phyloP scores from a whole-genome alignment of 768 basidiomycete genomes.

The Boletus rubropictus region DNA sequence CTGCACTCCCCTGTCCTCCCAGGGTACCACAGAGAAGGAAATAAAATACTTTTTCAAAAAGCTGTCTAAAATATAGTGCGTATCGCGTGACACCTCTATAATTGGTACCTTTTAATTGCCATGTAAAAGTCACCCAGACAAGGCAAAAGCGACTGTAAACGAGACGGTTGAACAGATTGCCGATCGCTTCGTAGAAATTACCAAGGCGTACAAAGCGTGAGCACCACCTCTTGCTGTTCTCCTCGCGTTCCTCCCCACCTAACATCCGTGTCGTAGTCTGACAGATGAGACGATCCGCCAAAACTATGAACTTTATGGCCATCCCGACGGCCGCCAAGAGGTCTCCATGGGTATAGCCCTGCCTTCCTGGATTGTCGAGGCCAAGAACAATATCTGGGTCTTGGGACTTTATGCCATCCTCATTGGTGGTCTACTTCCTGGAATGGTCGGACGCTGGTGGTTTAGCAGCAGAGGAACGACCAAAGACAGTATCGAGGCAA shows the following conservation, averaged over 20 bases:
- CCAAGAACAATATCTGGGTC: constrained; percentile 88
- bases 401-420: constrained; percentile 80
- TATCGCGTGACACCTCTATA: not conserved
- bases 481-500: constrained; percentile 82
- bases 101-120: not conserved
- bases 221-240: constrained; percentile 21
- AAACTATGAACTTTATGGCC: constrained; percentile 84
- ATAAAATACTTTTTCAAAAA: constrained; percentile 96
- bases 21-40: constrained; percentile 76
- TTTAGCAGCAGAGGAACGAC: constrained; percentile 86
- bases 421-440: constrained; percentile 84
- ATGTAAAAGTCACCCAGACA: constrained; percentile 83
- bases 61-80: constrained; percentile 81
- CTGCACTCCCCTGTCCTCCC: not conserved
- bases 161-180: constrained; percentile 84
- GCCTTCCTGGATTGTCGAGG: constrained; percentile 88
- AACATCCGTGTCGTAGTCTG: constrained; percentile 42
- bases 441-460: constrained; percentile 94
- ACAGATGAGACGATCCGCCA: constrained; percentile 90
- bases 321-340: constrained; percentile 96
- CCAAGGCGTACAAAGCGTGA: constrained; percentile 95
- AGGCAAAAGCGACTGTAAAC: constrained; percentile 77
- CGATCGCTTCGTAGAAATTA: constrained; percentile 82
- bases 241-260: not conserved
- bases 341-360: constrained; percentile 92